A percentile compares a stretch with the other conserved stretches of the same genome.
phyloP scores from a whole-genome alignment of 441 rosid genomes.

The Erysimum pusillum region DNA sequence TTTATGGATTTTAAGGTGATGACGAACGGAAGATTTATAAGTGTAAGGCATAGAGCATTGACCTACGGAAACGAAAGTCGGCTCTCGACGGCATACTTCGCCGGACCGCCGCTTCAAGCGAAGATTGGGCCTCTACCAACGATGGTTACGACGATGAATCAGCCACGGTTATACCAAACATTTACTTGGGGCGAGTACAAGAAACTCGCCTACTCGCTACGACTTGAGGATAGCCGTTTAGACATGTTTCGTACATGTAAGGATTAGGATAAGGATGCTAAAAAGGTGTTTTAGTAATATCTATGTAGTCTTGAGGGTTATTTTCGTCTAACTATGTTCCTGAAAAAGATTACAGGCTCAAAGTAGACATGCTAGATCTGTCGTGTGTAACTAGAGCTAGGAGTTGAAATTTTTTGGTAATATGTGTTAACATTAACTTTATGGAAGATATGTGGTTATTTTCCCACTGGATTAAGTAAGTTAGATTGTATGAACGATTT shows the following conservation, averaged over 20 bases:
- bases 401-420: constrained; percentile 19
- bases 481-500: neutral
- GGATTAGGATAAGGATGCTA: constrained; percentile 34
- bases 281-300: neutral
- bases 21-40: constrained; percentile 87
- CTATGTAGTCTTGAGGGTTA: neutral
- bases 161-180: constrained; percentile 56
- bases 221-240: constrained; percentile 82
- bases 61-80: constrained; percentile 59
- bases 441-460: neutral
- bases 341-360: neutral
- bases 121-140: constrained; percentile 52
- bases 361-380: neutral
- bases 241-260: constrained; percentile 53
- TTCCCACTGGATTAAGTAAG: neutral
- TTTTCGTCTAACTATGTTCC: neutral
- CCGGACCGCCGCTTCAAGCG: constrained; percentile 71
- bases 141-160: constrained; percentile 45
- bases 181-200: constrained; percentile 93
- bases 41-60: constrained; percentile 84
- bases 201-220: constrained; percentile 63
- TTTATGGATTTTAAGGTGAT: constrained; percentile 59
- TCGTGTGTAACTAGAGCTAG: constrained; percentile 16
- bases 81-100: constrained; percentile 80
- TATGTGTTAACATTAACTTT: neutral